Base-by-base conservation (phyloP, 352 stramenopile species). In the Globisporangium nagaii region DNA sequence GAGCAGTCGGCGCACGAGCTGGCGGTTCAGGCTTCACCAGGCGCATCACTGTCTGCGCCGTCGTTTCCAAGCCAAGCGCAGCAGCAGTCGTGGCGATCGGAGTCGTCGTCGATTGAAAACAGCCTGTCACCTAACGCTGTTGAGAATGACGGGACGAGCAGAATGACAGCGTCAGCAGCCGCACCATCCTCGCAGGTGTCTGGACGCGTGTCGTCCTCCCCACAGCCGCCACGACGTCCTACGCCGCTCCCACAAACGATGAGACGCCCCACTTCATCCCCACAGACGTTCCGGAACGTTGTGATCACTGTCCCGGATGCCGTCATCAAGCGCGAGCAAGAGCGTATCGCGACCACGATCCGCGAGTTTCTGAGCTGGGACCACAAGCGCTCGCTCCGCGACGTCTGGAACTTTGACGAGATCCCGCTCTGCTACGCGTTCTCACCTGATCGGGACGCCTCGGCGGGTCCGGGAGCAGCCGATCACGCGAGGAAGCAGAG, bases 341-440 rank as follows among this genome's bases (percentile, higher is more conserved):
- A 51, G 40, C 40, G 50, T 8, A 28, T 64, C 24, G 56, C 42
- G 13, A 24, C 34, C 0, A 28, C 19, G 3, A 30, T 67, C 15
- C n/a, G 13, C 27, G 28, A 35, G 4, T 68, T 68, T 32, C 34
- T 68, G n/a, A 50, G 45, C 36, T 55, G 44, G 27, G 30, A 48
- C 25, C 35, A 53, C 47, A 24, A 37, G 5, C 53, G 44, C 22
- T 54, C 48, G 35, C 34, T 68, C 22, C 22, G 53, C 32, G 61
- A 65, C 6, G 61, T 68, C 42, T 65, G 56, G 61, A 62, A 31
- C 31, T 31, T 65, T 22, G 56, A 64, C 39, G 60, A 48, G 46
- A 45, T 60, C 17, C 41, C 34, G 11, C n/a, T 68, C 27, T 51
- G 34, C 22, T 58, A 56, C 13, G 56, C 56, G 13, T 56, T 22